These are phyloP conservation scores for Emmonsiellopsis sp. DNA, from an alignment of 2,329 filamentous ascomycete genomes.

Conservation along the genomic window DNA sequence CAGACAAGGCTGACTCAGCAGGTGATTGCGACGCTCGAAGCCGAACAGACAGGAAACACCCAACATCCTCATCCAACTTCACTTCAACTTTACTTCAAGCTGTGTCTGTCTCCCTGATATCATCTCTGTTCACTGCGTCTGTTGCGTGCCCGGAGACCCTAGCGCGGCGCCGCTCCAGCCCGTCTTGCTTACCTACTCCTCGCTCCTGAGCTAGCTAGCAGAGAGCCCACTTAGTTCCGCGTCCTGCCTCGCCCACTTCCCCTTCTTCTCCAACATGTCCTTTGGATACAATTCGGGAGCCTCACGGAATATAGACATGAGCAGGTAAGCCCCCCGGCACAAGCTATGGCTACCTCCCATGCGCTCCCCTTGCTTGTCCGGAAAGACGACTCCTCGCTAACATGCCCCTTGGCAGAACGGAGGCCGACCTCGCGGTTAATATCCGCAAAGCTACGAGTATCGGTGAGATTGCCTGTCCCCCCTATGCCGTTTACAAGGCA, in stretches of 20 bases:
- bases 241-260: neutral
- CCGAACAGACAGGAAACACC: too few relatives aligned
- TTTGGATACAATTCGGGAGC: conserved; percentile 14
- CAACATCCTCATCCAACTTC: too few relatives aligned
- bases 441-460: conserved; percentile 60
- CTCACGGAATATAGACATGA: conserved; percentile 50
- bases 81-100: too few relatives aligned
- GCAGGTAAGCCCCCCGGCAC: conserved; percentile 40
- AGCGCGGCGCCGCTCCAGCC: neutral
- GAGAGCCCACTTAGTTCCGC: neutral
- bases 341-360: neutral
- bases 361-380: neutral
- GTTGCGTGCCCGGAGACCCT: too few relatives aligned
- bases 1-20: too few relatives aligned
- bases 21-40: too few relatives aligned
- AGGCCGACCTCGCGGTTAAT: conserved; percentile 56
- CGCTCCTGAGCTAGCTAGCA: neutral
- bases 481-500: conserved; percentile 8
- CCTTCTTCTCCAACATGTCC: conserved; percentile 7
- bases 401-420: conserved; percentile 34
- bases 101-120: too few relatives aligned
- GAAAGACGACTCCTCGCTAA: neutral
- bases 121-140: too few relatives aligned
- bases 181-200: neutral
- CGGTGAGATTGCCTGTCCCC: conserved; percentile 30